These are phyloP conservation scores for Leccinum fuscescens DNA, from an alignment of 1,284 basidiomycete genomes.

Conservation along the genomic window DNA sequence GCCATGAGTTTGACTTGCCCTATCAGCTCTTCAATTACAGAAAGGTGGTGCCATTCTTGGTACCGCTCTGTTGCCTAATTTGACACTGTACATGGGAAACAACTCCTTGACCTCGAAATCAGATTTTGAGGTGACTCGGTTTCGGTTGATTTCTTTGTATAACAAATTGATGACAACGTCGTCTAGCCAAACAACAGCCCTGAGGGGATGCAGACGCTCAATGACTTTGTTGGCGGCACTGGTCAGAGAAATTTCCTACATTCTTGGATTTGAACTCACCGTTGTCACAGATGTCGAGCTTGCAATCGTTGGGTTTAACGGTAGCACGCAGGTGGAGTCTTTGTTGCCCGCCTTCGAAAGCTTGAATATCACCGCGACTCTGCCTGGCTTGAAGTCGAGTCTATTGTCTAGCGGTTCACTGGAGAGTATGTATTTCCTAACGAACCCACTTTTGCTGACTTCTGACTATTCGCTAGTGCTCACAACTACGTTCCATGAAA, in stretches of 20 bases:
- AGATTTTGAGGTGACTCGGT: constrained; percentile 43
- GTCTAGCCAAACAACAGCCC: constrained; percentile 60
- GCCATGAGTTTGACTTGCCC: background rate
- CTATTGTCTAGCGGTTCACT: constrained; percentile 60
- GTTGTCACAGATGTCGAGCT: constrained; percentile 47
- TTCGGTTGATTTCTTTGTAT: background rate
- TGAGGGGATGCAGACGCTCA: constrained; percentile 62
- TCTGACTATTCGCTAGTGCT: constrained; percentile 46
- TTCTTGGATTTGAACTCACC: background rate
- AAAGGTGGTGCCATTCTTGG: constrained; percentile 53
- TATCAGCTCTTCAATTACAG: constrained; percentile 53
- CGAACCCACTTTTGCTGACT: background rate
- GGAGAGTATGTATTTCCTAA: constrained; percentile 37
- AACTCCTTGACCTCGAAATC: constrained; percentile 53
- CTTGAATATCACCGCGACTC: constrained; percentile 54
- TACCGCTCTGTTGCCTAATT: constrained; percentile 57
- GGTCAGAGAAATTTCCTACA: constrained; percentile 32
- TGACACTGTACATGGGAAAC: constrained; percentile 57
- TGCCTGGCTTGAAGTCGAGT: constrained; percentile 62
- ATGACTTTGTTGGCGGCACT: constrained; percentile 67
- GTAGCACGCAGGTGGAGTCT: constrained; percentile 62
- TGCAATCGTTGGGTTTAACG: constrained; percentile 55
- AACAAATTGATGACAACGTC: constrained; percentile 6
- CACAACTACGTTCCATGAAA: constrained; percentile 58
- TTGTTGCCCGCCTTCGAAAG: constrained; percentile 63